phyloP scores from a whole-genome alignment of 306 rosid genomes.

The Betula pendula region DNA sequence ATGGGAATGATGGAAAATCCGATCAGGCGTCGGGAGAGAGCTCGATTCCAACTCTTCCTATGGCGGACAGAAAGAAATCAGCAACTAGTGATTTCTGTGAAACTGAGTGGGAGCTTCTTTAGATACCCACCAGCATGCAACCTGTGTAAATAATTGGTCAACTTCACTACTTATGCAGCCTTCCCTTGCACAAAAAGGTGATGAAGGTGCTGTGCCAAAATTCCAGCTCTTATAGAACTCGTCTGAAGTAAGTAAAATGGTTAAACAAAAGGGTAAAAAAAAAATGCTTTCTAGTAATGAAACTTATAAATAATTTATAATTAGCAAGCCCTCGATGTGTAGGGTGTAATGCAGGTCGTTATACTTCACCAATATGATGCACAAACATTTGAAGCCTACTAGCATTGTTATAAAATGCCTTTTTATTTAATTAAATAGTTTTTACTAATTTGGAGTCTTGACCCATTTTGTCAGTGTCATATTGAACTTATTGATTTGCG shows the following conservation, averaged over 20 bases:
- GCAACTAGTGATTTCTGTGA: constrained; percentile 38
- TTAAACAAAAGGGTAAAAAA: not conserved
- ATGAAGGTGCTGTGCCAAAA: constrained; percentile 22
- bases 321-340: not conserved
- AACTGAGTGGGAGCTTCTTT: constrained; percentile 88
- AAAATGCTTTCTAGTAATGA: not conserved
- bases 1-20: constrained; percentile 33
- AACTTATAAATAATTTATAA: not conserved
- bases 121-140: constrained; percentile 15
- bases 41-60: constrained; percentile 15
- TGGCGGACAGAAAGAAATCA: constrained; percentile 25
- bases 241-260: not conserved
- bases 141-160: constrained; percentile 39
- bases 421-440: not conserved
- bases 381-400: not conserved
- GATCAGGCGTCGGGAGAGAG: constrained; percentile 26
- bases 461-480: too few species aligned
- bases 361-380: not conserved
- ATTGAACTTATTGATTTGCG: too few species aligned
- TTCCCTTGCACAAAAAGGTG: constrained; percentile 1
- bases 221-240: constrained; percentile 1
- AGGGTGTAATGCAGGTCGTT: not conserved
- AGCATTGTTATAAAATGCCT: not conserved
- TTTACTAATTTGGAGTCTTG: not conserved
- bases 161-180: constrained; percentile 12